Evolutionary conservation across 768 basidiomycete species (phyloP), one percentile per base, ranked within the genome.

Genomic region (Trametes coccinea): DNA sequence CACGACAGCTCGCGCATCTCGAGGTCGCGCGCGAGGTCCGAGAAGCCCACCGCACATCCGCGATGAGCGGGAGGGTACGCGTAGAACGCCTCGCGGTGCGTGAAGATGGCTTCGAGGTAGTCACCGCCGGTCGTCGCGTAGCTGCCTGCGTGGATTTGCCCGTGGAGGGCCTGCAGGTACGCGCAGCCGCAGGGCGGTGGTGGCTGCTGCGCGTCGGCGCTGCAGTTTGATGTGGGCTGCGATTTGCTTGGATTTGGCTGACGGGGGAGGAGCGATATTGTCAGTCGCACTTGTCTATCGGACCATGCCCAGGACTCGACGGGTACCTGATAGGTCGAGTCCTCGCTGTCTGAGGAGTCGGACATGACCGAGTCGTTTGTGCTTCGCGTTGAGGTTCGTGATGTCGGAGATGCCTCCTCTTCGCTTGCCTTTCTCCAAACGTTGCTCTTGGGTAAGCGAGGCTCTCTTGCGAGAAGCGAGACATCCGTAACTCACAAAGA

Each of bases 41-140:
- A 83, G 72, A 89, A 84, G 14, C 77, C 85, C 53, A 79, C 76
- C 52, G 86, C 84, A 76, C 90, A 92, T 34, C 83, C 81, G 60
- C 63, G 73, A 76, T 92, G 90, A 10, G 77, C 85, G 56, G 78
- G 75, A 17, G 90, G 89, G 69, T 78, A 86, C 9, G 86, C 82
- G 63, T 74, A 77, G 62, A 87, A 78, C 40, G 88, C 82, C 70
- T 87, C 84, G 70, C 90, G 88, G 75, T 92, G 90, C 0, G 85
- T 84, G 74, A 90, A 89, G 67, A 92, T 86, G 53, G 82, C 79
- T 69, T 92, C 90, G 73, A 92, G 82, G 69, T 90, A 92, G 60
- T 83, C 88, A 67, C 89, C 89, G 75, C 82, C 80, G 49, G 87
- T 88, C 57, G 87, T 90, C 66, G 74, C 73, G 60, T 78, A 74